Base-by-base conservation (phyloP, 331 rosid species). In the Ulmus americana region DNA sequence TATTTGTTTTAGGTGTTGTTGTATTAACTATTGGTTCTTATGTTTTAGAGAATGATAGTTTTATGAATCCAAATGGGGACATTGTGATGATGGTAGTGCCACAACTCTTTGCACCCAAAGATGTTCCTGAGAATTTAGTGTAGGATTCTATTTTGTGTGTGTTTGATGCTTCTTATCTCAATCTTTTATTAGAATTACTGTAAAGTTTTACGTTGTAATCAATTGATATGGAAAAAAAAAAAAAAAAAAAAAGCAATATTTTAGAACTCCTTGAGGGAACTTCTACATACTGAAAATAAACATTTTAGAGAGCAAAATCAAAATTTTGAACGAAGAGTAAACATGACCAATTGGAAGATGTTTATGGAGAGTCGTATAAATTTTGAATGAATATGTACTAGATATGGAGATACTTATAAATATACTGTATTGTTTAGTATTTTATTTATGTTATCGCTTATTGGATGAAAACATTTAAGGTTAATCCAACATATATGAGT, bases 1-100 rank as follows among this genome's bases (percentile, higher is more conserved):
- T 44, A 12, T 53, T 42, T 51, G 16, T 43, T 12, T 6, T 52
- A 16, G 5, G n/a, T 55, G 8, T 49, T 7, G 8, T 15, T 49
- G n/a, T 12, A 16, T 5, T 67, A 4, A 12, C 8, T 13, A 58
- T 53, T 6, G 45, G 22, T 20, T 20, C 1, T 20, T 20, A 20
- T 55, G 54, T 53, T 61, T 28, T 64, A 88, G 98, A 74, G 51
- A 82, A 84, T 77, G 81, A 72, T 22, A 82, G 80, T 59, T 74
- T 77, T 40, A 68, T 87, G 75, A 88, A 82, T 69, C 75, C 77
- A 67, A 88, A 85, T 75, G 85, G 81, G 64, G 95, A 82, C 69
- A 89, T 86, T 74, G 79, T 81, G 54, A 92, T 92, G 96, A 80
- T 89, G 57, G 53, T 92, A 44, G 67, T 85, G 74, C 96, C 98